Conservation (phyloP, 106 monocot genomes). For the Allium cepa region DNA sequence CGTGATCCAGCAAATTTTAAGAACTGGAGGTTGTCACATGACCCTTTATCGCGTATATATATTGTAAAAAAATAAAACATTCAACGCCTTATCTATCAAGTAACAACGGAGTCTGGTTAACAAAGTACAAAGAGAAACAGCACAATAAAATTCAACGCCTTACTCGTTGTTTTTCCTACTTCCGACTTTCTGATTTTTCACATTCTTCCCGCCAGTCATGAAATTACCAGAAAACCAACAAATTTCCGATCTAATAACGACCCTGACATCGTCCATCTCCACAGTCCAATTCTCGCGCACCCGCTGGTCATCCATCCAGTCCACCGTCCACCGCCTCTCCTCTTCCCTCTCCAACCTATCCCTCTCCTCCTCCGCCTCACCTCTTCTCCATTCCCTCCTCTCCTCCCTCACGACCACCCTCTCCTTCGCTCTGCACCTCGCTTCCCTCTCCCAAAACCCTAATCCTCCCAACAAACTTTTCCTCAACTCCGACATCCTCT, state of each 20-base stretch:
- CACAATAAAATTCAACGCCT: too few species aligned
- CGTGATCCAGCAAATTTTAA: too few species aligned
- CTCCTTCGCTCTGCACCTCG: slow-evolving; percentile 26
- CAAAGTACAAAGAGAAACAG: too few species aligned
- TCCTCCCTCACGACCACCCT: slow-evolving; percentile 37
- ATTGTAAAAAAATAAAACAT: too few species aligned
- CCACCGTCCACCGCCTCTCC: slow-evolving; percentile 36
- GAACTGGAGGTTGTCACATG: too few species aligned
- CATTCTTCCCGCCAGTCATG: slow-evolving; percentile 24
- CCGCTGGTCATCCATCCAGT: slow-evolving; percentile 42
- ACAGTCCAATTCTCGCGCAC: slow-evolving; percentile 36
- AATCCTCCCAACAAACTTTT: slow-evolving; percentile 54
- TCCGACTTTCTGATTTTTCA: not conserved
- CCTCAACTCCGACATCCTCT: slow-evolving; percentile 54
- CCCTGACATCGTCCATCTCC: slow-evolving; percentile 23
- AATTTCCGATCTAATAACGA: slow-evolving; percentile 24
- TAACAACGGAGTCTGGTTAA: too few species aligned
- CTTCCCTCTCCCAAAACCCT: slow-evolving; percentile 21
- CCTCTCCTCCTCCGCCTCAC: slow-evolving; percentile 7
- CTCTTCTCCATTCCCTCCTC: slow-evolving; percentile 32
- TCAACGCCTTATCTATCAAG: too few species aligned
- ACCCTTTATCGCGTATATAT: too few species aligned
- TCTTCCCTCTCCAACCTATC: slow-evolving; percentile 15
- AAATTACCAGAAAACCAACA: slow-evolving; percentile 25
- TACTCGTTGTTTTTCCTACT: not conserved